Percentiles rank a stretch among this genome's conserved stretches.
Conservation (phyloP, 2,329 filamentous ascomycete genomes). For the Fusarium oxysporum region DNA sequence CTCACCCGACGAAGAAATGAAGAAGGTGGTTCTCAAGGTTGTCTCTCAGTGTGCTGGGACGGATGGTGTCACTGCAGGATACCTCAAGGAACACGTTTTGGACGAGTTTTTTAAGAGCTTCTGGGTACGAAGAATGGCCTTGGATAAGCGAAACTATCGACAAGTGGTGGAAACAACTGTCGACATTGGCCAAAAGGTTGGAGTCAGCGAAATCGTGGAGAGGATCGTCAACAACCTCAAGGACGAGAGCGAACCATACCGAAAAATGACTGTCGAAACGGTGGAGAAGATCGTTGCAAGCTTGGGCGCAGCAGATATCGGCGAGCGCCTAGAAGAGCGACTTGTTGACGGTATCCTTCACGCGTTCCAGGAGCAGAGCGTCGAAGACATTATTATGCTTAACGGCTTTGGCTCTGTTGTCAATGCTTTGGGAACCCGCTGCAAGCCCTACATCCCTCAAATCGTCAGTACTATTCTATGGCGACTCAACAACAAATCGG, state of each 20-base stretch:
- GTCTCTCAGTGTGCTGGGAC: constrained; percentile 95
- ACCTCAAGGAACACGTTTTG: constrained; percentile 94
- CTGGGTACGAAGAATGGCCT: constrained; percentile 96
- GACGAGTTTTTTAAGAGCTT: constrained; percentile 99
- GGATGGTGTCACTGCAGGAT: constrained; percentile 92
- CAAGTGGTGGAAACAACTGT: constrained; percentile 99
- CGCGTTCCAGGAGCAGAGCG: constrained; percentile 97
- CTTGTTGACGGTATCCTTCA: constrained; percentile 95
- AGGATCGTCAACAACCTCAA: constrained; percentile 95
- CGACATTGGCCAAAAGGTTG: constrained; percentile 97
- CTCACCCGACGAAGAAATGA: constrained; percentile 99
- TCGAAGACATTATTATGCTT: constrained; percentile 94
- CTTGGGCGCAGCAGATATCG: constrained; percentile 92
- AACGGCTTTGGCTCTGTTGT: constrained; percentile 99
- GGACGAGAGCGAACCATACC: constrained; percentile 96
- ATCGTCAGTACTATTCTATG: constrained; percentile 97
- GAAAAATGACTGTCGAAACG: constrained; percentile 99
- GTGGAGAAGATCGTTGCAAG: constrained; percentile 96
- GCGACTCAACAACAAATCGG: constrained; percentile 97
- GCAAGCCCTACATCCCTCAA: constrained; percentile 96
- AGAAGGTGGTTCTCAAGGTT: constrained; percentile 98
- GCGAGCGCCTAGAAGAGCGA: constrained; percentile 90
- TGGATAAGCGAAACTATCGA: constrained; percentile 97
- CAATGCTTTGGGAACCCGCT: constrained; percentile 91
- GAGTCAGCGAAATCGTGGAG: constrained; percentile 93